Evolutionary conservation across 2,329 filamentous ascomycete species (phyloP).

Genomic region (Monosporascus cannonballus): DNA sequence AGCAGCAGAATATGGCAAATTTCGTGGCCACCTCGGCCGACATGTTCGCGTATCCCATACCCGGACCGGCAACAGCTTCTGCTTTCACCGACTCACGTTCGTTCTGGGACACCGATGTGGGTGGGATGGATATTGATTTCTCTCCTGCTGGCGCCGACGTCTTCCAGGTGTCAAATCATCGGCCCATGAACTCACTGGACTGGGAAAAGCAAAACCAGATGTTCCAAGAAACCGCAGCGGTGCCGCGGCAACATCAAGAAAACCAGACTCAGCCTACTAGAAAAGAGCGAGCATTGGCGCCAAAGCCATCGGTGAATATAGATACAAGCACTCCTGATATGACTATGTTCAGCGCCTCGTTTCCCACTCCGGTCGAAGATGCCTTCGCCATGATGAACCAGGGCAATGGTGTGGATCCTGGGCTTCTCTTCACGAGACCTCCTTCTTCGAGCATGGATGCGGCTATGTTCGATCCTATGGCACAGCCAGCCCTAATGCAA

Average conservation of each 20-base stretch:
- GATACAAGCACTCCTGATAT: constrained; percentile 31
- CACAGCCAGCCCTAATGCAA: constrained; percentile 21
- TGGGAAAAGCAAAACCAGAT: constrained; percentile 51
- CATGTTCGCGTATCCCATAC: constrained; percentile 55
- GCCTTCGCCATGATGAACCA: constrained; percentile 43
- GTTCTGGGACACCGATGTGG: constrained; percentile 56
- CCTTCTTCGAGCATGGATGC: constrained; percentile 40
- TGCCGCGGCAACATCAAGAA: constrained; percentile 31
- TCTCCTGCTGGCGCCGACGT: constrained; percentile 35
- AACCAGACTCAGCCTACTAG: constrained; percentile 29
- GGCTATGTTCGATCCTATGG: constrained; percentile 27
- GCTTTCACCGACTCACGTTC: constrained; percentile 34
- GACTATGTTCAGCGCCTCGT: constrained; percentile 35
- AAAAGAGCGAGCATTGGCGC: constrained; percentile 42
- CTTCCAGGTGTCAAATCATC: constrained; percentile 39
- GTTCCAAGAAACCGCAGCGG: constrained; percentile 41
- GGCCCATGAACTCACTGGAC: constrained; percentile 47
- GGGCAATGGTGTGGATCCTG: constrained; percentile 50
- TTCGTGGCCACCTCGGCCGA: constrained; percentile 45
- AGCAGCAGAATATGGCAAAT: constrained; percentile 40
- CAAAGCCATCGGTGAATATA: constrained; percentile 39
- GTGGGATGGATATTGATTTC: constrained; percentile 56
- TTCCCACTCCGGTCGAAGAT: constrained; percentile 40
- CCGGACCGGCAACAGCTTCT: constrained; percentile 46
- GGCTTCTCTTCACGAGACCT: constrained; percentile 49